phyloP scores from a whole-genome alignment of 129 eudicot genomes.

The Artemisia annua region DNA sequence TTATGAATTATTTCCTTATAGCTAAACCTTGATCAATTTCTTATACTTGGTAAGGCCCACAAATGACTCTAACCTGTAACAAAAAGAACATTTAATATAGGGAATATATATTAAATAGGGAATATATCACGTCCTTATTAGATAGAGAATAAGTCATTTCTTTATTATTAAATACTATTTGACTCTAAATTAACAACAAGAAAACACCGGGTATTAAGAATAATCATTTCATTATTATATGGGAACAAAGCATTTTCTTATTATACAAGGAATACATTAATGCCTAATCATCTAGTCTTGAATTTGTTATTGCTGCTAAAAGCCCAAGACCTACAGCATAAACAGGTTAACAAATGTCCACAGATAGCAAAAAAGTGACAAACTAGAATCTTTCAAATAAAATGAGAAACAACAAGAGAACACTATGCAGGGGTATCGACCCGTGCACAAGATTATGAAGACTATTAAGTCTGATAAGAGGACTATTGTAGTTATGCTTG shows the following conservation, averaged over 20 bases:
- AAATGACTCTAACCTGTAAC: no score
- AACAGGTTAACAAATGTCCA: no score
- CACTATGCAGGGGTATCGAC: background rate
- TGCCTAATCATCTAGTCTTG: no score
- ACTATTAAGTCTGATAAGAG: background rate
- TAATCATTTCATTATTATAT: background rate
- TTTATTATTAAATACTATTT: background rate
- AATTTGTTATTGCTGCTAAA: no score
- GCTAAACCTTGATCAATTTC: background rate
- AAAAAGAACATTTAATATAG: no score
- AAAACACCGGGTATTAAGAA: background rate
- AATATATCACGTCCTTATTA: background rate
- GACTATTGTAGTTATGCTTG: background rate
- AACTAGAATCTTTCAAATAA: no score
- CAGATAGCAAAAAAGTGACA: no score
- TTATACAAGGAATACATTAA: no score
- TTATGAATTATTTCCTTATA: background rate
- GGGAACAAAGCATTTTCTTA: no score
- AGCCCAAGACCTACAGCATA: no score
- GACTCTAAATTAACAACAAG: background rate
- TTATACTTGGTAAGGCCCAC: no score
- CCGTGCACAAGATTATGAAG: background rate
- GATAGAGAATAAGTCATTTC: background rate
- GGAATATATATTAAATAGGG: background rate
- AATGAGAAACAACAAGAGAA: no score